Evolutionary conservation across 2,329 filamentous ascomycete genomes (phyloP), one percentile per base, ranked within the genome.

Genomic region (Lanzia echinophila): DNA sequence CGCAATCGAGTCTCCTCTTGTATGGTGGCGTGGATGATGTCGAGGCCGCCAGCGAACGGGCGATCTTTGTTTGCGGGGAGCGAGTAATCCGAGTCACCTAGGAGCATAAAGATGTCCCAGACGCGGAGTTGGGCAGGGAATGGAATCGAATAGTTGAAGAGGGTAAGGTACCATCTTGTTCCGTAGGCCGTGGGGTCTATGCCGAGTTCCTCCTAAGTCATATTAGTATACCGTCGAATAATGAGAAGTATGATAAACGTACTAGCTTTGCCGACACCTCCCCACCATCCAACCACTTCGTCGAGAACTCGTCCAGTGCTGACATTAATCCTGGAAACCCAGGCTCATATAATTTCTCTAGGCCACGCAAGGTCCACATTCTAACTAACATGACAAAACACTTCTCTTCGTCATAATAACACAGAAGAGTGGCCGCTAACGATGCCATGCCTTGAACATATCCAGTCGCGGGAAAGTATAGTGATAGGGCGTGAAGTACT

Each of bases 371-470:
- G 67, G 90, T 83, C 90, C 92, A 99, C 66, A 99, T 77, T 22
- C 94, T 83, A n/a, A 95, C 91, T 51, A 97, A 75, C 94, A 99
- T 97, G 46, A 97, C 83, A 65, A 99, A 99, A 6, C 89, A 85
- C 63, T 84, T 84, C 70, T 96, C 94, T 70, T 99, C 94, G 60
- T 97, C 92, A 69, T 91, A 99, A 69, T 99, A 99, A 68, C 92
- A 96, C 6, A 99, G 81, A 19, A 99, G 75, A 0, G 94, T 97
- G 1, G 92, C 92, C 1, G 89, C 91, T 38, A 97, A 75, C 20
- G 90, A 88, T 15, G 92, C 94, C 94, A 99, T 99, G 51, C 94
- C 94, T 71, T 99, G 94, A 0, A 97, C 94, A 69, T 99, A 99
- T 28, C 94, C 94, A 6, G 88, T 94, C 22, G 88, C 86, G 0